Conservation (phyloP, 2,329 filamentous ascomycete genomes). For the Colletotrichum cordylinicola region DNA sequence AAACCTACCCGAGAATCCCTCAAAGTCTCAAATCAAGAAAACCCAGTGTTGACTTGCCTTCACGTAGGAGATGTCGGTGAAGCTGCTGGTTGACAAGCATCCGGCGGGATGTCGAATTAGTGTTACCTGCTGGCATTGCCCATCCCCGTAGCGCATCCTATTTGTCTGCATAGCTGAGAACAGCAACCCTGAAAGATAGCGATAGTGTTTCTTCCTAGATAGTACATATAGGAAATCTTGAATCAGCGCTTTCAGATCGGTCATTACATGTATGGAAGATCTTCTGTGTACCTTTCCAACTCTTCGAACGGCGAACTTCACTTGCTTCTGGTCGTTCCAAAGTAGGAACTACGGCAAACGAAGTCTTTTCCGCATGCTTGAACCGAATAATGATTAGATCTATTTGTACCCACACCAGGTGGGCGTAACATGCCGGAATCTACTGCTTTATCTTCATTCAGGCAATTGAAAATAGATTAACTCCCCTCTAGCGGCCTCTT, state of each 20-base stretch:
- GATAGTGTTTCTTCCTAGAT: not conserved
- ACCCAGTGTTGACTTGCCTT: rapidly evolving
- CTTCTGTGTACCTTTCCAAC: not conserved
- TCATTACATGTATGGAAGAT: rapidly evolving
- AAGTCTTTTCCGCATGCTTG: rapidly evolving
- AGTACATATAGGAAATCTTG: rapidly evolving
- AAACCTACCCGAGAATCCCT: rapidly evolving
- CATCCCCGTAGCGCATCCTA: not conserved
- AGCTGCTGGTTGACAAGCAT: not conserved
- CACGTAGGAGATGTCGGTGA: not conserved
- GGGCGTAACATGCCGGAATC: rapidly evolving
- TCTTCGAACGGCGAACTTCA: rapidly evolving
- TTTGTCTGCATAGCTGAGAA: not conserved
- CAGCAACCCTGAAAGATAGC: not conserved
- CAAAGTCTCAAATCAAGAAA: not conserved
- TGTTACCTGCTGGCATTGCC: not conserved
- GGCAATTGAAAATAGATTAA: not conserved
- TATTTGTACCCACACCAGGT: rapidly evolving
- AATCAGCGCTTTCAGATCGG: not conserved
- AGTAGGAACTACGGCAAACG: rapidly evolving
- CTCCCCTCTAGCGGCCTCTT: not conserved
- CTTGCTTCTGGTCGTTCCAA: rapidly evolving
- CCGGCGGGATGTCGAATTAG: not conserved
- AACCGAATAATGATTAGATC: not conserved
- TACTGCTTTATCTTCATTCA: rapidly evolving